Evolutionary conservation across 192 early-diverging fungal genomes (phyloP), one percentile per base, ranked within the genome.

Genomic region (Backusella luteola): DNA sequence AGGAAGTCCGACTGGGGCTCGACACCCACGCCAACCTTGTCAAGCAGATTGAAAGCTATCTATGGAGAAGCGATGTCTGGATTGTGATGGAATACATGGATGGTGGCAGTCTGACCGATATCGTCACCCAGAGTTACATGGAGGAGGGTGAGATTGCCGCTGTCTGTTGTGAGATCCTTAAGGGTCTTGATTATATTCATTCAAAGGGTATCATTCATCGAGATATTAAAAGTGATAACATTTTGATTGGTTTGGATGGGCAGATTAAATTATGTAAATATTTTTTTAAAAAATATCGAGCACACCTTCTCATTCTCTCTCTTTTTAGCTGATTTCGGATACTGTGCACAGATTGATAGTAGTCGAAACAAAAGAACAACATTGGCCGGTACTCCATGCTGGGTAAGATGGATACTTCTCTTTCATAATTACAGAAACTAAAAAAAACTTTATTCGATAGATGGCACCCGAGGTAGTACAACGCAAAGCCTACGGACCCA

Each of bases 381-480:
- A 14, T 90, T 96, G 90, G 93, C 87, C 9, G 88, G 91, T 44
- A 97, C 96, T 34, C 94, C 96, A 8, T 98, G 95, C 87, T 97
- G 97, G 96, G 79, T 80, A 76, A 76, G 26, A 7, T 66, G 3
- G 9, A 14, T 46, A 3, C 2, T 2, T 32, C 32, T 32, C 32
- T 32, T 32, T 32, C 2, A 32, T 32, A 3, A 32, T 3, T 32
- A 32, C 32, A 32, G 32, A 32, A 32, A 32, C 32, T 32, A 32
- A 70, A 26, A 12, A 42, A 44, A 44, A 44, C 41, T 1, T n/a
- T 49, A 4, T 44, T 17, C 42, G 0, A 44, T 44, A 77, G 79
- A 98, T 98, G 96, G 94, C 96, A 14, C 96, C 96, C 26, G 96
- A 98, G 83, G 94, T 98, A 1, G 94, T 97, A 35, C 92, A 87